Percentiles rank a stretch among this genome's conserved stretches.
Evolutionary conservation across 169 alveolate species (phyloP).

Genomic region (Besnoitia besnoiti): DNA sequence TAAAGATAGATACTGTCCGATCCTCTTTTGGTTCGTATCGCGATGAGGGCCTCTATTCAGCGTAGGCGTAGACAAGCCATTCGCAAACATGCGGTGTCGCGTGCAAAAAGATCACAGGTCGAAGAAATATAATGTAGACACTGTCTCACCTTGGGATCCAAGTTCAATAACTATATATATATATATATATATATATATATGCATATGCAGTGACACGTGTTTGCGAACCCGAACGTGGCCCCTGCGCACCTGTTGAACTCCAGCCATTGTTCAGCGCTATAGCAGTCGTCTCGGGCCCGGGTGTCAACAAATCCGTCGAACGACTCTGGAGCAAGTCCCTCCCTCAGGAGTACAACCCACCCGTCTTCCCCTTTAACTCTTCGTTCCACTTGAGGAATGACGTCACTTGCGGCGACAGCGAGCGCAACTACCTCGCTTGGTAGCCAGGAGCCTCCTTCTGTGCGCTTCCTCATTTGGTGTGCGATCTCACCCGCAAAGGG

Average conservation of each 20-base stretch:
- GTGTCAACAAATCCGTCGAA: slow-evolving; percentile 56
- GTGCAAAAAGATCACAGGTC: no score
- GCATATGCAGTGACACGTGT: not conserved
- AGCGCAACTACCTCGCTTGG: slow-evolving; percentile 45
- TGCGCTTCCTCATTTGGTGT: slow-evolving; percentile 37
- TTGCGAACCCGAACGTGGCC: no score
- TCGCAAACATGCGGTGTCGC: no score
- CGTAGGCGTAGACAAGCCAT: no score
- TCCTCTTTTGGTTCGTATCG: no score
- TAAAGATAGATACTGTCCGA: no score
- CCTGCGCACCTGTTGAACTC: slow-evolving; percentile 44
- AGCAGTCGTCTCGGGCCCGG: slow-evolving; percentile 47
- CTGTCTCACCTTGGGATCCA: no score
- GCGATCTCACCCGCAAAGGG: slow-evolving; percentile 60
- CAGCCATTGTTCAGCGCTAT: slow-evolving; percentile 35
- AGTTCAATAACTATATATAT: not conserved
- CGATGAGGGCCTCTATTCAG: no score
- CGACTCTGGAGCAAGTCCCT: not conserved
- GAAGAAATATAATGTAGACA: no score
- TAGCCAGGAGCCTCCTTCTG: slow-evolving; percentile 26
- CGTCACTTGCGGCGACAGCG: slow-evolving; percentile 27
- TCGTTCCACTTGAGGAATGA: slow-evolving; percentile 22
- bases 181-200: not conserved
- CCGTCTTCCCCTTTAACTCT: slow-evolving; percentile 57
- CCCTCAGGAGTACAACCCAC: slow-evolving; percentile 34